These are phyloP conservation scores for Gardenia jasminoides DNA, from an alignment of 257 asterid genomes.

Conservation along the genomic window DNA sequence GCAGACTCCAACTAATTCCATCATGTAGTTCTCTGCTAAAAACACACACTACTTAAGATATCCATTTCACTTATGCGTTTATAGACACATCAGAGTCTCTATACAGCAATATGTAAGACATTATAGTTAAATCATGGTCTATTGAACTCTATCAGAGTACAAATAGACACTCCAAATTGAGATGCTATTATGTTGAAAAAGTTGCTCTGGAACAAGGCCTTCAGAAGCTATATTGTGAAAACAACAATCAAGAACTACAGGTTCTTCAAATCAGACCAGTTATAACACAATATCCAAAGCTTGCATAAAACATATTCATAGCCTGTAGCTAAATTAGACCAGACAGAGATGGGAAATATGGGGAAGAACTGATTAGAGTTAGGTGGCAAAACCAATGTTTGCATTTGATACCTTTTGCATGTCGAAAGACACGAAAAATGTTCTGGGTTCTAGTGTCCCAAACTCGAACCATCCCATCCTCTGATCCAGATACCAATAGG, in stretches of 20 bases:
- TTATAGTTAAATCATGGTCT: background rate
- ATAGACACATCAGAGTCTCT: background rate
- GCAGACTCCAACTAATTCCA: background rate
- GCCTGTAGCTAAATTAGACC: background rate
- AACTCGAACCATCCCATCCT: conserved; percentile 87
- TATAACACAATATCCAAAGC: background rate
- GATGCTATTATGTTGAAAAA: background rate
- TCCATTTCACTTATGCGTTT: background rate
- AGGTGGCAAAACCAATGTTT: background rate
- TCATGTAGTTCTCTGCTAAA: background rate
- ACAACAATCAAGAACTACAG: background rate
- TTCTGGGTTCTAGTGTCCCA: conserved; percentile 76
- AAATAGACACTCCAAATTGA: background rate
- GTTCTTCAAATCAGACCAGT: background rate
- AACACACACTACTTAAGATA: background rate
- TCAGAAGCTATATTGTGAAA: background rate
- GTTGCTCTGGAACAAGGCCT: background rate
- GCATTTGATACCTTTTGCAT: conserved; percentile 61
- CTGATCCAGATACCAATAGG: conserved; percentile 78
- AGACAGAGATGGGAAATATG: background rate
- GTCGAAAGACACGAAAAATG: conserved; percentile 60
- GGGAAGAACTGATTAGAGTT: background rate
- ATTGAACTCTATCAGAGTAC: background rate
- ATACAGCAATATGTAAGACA: background rate
- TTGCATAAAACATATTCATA: background rate